Base-by-base conservation (phyloP, 1,139 yeast genomes). In the Candida gigantensis region DNA sequence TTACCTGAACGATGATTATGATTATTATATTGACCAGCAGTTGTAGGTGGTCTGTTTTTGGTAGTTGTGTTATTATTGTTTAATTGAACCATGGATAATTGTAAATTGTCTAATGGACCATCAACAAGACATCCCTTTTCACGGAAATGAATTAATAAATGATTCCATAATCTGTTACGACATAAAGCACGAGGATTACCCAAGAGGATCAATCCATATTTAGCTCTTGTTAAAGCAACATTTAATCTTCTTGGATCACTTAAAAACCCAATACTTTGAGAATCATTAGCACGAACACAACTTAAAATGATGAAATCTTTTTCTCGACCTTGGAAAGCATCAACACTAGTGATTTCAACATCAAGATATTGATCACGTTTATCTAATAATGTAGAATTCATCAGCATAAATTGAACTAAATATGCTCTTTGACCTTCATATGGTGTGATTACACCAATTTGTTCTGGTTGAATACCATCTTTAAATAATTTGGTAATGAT, bases 281-380 rank as follows among this genome's bases (percentile, higher is more conserved):
- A 77, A 40, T 87, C 94, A 55, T 89, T 89, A 28, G 96, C 92
- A 55, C 97, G 77, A 31, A 89, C 97, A 71, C 97, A 89, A 20
- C 95, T 84, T 40, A 90, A 62, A 37, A 90, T 85, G 43, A 90
- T 87, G 52, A 79, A 88, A 55, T 90, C 96, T 60, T 90, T 90
- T 59, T 90, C 97, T 47, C 97, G 78, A 32, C 97, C 97, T 64
- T 90, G 97, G 73, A 90, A 90, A 1, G 96, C 95, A 64, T 90
- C 97, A 24, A 90, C 96, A 30, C 95, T 84, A 11, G 94, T 88
- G 19, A 90, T 90, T 62, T 90, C 97, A 32, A 90, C 85, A 35
- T 77, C 80, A 36, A 72, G 60, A 57, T 88, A 88, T 32, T 79
- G 62, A 2, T 81, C 83, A 49, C 78, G 79, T 32, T 49, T 54